A percentile compares a stretch with the other conserved stretches of the same genome.
phyloP scores from a whole-genome alignment of 2,329 filamentous ascomycete species.

The Truncatella angustata region DNA sequence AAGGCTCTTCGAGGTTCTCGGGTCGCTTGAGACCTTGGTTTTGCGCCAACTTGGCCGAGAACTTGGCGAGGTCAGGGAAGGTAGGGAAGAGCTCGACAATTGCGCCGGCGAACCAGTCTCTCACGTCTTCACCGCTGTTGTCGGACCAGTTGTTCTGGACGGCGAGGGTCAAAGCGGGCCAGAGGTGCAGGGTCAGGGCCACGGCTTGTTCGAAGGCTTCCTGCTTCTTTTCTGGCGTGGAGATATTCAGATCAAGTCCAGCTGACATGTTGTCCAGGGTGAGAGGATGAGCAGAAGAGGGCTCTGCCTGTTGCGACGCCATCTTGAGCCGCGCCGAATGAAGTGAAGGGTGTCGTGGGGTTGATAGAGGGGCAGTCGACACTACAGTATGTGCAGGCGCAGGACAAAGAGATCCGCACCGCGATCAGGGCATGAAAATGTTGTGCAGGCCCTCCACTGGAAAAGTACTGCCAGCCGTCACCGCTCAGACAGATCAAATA shows the following conservation, averaged over 20 bases:
- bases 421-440: background rate
- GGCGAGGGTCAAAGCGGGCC: conserved; percentile 84
- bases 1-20: conserved; percentile 48
- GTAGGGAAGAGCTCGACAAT: conserved; percentile 78
- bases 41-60: conserved; percentile 26
- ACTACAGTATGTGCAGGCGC: too few relatives aligned
- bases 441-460: background rate
- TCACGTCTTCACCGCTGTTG: conserved; percentile 77
- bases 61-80: conserved; percentile 44
- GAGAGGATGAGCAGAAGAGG: conserved; percentile 16
- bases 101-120: conserved; percentile 92
- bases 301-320: conserved; percentile 19
- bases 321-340: conserved; percentile 9
- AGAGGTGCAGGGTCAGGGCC: conserved; percentile 80
- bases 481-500: background rate
- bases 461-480: background rate
- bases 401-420: too few relatives aligned
- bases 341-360: conserved; percentile 3
- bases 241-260: too few relatives aligned
- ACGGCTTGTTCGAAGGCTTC: conserved; percentile 81
- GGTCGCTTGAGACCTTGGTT: conserved; percentile 16
- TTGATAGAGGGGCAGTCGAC: conserved; percentile 5
- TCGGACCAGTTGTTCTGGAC: conserved; percentile 89
- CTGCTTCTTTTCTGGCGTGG: conserved; percentile 51
- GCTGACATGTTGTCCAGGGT: too few relatives aligned